phyloP scores from a whole-genome alignment of 345 rosid genomes.

The Sisymbrium irio region DNA sequence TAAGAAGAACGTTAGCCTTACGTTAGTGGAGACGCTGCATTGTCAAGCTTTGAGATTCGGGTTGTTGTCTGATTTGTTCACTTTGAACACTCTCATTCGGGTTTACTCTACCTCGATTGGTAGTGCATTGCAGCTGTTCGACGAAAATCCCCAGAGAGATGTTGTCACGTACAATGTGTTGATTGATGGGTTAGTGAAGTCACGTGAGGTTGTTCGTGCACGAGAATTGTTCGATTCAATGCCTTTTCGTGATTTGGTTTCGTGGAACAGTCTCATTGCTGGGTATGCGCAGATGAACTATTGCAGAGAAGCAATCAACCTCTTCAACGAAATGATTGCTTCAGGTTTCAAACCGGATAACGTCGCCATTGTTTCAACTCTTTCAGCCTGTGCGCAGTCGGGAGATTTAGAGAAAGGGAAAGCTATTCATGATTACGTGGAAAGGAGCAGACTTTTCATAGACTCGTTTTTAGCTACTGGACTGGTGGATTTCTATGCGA shows the following conservation, averaged over 20 bases:
- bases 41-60: constrained; percentile 52
- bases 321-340: constrained; percentile 51
- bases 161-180: constrained; percentile 56
- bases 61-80: constrained; percentile 48
- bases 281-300: constrained; percentile 52
- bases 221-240: constrained; percentile 51
- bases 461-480: constrained; percentile 69
- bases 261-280: constrained; percentile 68
- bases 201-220: constrained; percentile 48
- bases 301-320: constrained; percentile 44
- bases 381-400: constrained; percentile 72
- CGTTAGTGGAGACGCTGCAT: constrained; percentile 45
- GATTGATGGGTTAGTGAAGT: constrained; percentile 59
- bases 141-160: constrained; percentile 52
- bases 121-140: constrained; percentile 47
- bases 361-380: constrained; percentile 62
- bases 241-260: constrained; percentile 58
- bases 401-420: constrained; percentile 58
- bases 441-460: constrained; percentile 33
- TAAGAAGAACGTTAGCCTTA: constrained; percentile 27
- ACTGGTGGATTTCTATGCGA: constrained; percentile 63
- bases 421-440: constrained; percentile 45
- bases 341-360: constrained; percentile 47
- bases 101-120: constrained; percentile 30
- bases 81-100: constrained; percentile 48